A percentile compares a stretch with the other conserved stretches of the same genome.
These are phyloP conservation scores for Brassica rapa DNA, from an alignment of 345 rosid genomes.

Conservation along the genomic window DNA sequence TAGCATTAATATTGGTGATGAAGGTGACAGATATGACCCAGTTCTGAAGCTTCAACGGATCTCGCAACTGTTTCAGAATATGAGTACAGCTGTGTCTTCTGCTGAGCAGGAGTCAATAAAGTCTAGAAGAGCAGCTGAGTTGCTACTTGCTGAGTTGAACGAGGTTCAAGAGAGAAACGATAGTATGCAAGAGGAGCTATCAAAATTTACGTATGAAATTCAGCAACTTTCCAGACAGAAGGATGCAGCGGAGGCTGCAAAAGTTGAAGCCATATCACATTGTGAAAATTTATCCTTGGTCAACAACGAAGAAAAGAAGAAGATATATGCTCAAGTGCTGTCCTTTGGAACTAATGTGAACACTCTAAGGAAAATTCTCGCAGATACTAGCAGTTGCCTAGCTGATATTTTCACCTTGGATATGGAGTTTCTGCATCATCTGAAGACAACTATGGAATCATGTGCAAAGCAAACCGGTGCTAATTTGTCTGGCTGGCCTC, in stretches of 20 bases:
- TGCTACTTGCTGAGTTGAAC: constrained; percentile 82
- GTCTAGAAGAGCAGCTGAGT: constrained; percentile 86
- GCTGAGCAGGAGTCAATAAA: constrained; percentile 73
- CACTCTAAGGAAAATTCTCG: constrained; percentile 52
- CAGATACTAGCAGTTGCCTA: constrained; percentile 46
- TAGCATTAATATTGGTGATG: constrained; percentile 61
- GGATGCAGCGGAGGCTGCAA: constrained; percentile 64
- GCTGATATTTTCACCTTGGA: constrained; percentile 59
- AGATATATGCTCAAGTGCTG: constrained; percentile 51
- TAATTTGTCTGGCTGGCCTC: constrained; percentile 44
- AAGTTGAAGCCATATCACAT: constrained; percentile 56
- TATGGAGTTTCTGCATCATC: constrained; percentile 58
- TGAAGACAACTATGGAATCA: constrained; percentile 56
- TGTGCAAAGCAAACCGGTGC: constrained; percentile 44
- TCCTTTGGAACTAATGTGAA: constrained; percentile 49
- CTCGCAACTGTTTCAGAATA: constrained; percentile 51
- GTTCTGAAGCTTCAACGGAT: constrained; percentile 61
- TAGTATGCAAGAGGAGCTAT: constrained; percentile 72
- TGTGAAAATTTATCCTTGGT: constrained; percentile 51
- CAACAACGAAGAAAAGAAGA: constrained; percentile 53
- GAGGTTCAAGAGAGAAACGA: constrained; percentile 98
- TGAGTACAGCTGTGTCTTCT: constrained; percentile 57
- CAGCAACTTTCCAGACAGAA: constrained; percentile 53
- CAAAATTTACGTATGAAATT: constrained; percentile 52
- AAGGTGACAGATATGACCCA: constrained; percentile 56